These are phyloP conservation scores for Blastobotrys americana DNA, from an alignment of 805 yeast species.

Conservation along the genomic window DNA sequence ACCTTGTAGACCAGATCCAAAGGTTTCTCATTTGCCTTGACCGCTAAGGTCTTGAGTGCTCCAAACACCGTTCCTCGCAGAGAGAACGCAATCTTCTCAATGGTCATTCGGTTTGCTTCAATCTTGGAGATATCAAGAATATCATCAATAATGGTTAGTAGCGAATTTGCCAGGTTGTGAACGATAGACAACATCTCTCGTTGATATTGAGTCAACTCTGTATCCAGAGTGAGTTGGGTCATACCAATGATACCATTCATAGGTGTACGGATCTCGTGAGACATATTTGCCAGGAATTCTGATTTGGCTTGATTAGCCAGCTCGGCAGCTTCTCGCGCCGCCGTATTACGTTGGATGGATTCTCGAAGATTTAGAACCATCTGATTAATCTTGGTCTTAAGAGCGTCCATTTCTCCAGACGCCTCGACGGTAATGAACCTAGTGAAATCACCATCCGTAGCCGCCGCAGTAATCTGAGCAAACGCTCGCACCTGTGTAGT, in stretches of 20 bases:
- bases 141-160: constrained; percentile 82
- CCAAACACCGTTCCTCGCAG: constrained; percentile 84
- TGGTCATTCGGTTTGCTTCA: constrained; percentile 90
- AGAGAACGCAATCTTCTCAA: constrained; percentile 81
- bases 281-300: constrained; percentile 83
- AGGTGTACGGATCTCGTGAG: constrained; percentile 85
- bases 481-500: constrained; percentile 90
- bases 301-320: constrained; percentile 84
- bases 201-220: constrained; percentile 84
- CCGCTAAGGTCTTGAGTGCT: constrained; percentile 81
- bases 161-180: constrained; percentile 77
- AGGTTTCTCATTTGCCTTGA: constrained; percentile 81
- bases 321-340: constrained; percentile 92
- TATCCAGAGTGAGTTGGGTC: constrained; percentile 83
- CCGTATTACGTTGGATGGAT: constrained; percentile 84
- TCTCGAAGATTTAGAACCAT: constrained; percentile 84
- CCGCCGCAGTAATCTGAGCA: constrained; percentile 90
- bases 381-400: constrained; percentile 55
- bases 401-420: constrained; percentile 73
- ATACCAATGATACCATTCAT: constrained; percentile 90
- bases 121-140: constrained; percentile 87
- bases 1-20: constrained; percentile 72
- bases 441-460: constrained; percentile 89
- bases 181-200: constrained; percentile 88
- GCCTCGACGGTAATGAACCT: constrained; percentile 88